A percentile compares a stretch with the other conserved stretches of the same genome.
Conservation (phyloP, 2,329 filamentous ascomycete genomes). For the Ceratocystis diversiconidia region DNA sequence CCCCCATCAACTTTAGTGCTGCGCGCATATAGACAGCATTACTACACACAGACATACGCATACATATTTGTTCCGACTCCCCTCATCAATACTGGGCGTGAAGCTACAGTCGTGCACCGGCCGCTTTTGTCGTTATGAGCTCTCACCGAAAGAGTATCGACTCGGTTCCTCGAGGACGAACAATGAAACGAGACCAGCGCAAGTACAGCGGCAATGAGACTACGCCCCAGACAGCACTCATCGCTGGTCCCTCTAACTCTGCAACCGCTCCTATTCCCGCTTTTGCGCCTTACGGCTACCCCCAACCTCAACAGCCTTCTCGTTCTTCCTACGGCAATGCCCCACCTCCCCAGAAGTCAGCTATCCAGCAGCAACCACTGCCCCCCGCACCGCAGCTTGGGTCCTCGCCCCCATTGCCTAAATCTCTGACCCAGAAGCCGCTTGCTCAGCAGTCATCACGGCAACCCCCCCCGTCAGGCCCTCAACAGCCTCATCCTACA, state of each 20-base stretch:
- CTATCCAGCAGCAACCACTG: constrained; percentile 14
- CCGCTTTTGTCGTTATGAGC: constrained; percentile 7
- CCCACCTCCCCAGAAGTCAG: constrained; percentile 1
- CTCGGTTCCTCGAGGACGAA: constrained; percentile 7
- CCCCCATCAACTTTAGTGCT: not conserved
- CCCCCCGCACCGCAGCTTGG: constrained; percentile 15
- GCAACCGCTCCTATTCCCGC: not conserved
- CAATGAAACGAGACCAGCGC: not conserved
- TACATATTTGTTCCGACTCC: not conserved
- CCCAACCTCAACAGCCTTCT: not conserved
- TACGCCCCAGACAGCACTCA: constrained; percentile 1
- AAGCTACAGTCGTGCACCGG: not conserved
- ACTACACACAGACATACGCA: not conserved
- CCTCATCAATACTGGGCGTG: not conserved
- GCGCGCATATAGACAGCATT: not conserved
- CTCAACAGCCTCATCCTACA: not conserved
- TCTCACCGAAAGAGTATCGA: constrained; percentile 11
- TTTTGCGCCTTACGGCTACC: constrained; percentile 11
- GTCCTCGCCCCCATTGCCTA: constrained; percentile 14
- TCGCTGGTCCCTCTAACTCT: not conserved
- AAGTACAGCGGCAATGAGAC: not conserved
- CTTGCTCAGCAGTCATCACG: constrained; percentile 17
- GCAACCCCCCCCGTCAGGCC: not conserved
- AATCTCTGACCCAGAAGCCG: not conserved
- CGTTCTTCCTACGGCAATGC: not conserved